phyloP scores from a whole-genome alignment of 2,329 filamentous ascomycete genomes.

The Phialemoniopsis sp. region DNA sequence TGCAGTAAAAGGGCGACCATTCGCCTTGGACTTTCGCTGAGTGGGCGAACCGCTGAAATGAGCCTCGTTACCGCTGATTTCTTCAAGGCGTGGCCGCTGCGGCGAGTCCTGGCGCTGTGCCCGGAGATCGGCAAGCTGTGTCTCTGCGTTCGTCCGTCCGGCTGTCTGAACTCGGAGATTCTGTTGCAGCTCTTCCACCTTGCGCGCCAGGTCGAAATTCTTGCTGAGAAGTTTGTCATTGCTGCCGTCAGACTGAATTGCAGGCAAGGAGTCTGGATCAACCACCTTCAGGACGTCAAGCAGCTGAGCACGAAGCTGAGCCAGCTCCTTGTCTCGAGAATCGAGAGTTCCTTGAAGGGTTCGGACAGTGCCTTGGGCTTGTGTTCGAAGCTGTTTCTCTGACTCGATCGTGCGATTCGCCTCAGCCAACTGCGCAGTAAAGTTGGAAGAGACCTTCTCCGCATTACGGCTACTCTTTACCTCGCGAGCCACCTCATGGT shows the following conservation, averaged over 20 bases:
- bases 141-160: constrained; percentile 76
- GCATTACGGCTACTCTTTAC: constrained; percentile 86
- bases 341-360: constrained; percentile 78
- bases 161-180: constrained; percentile 81
- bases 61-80: constrained; percentile 81
- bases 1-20: constrained; percentile 62
- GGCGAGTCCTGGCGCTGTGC: constrained; percentile 68
- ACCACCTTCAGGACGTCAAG: constrained; percentile 82
- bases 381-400: constrained; percentile 77
- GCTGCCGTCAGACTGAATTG: constrained; percentile 51
- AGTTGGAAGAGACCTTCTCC: constrained; percentile 79
- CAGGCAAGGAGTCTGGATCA: constrained; percentile 67
- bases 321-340: constrained; percentile 73
- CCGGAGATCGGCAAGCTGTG: constrained; percentile 74
- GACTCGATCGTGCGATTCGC: constrained; percentile 86
- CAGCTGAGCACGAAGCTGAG: constrained; percentile 75
- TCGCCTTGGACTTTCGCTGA: constrained; percentile 54
- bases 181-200: constrained; percentile 84
- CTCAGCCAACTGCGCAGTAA: constrained; percentile 81
- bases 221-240: constrained; percentile 65
- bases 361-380: constrained; percentile 81
- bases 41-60: constrained; percentile 71
- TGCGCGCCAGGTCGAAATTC: constrained; percentile 80
- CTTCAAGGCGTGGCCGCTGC: constrained; percentile 74
- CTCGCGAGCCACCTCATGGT: constrained; percentile 85